Conservation (phyloP, 179 eudicot species). For the Spinacia oleracea region DNA sequence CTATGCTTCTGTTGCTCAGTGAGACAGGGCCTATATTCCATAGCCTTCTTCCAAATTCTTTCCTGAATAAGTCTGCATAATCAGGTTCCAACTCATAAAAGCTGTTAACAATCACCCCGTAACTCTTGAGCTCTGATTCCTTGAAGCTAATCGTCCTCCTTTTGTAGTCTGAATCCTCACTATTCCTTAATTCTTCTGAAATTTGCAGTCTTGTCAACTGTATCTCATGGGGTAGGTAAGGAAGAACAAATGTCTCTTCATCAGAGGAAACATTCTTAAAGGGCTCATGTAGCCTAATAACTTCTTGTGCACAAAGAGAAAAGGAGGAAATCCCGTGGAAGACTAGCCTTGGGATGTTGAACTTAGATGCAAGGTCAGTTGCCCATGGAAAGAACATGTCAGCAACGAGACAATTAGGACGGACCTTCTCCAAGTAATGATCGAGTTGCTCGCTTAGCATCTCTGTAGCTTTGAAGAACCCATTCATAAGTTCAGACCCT, state of each 20-base stretch:
- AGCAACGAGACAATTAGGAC: constrained; percentile 32
- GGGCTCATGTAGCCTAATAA: constrained; percentile 25
- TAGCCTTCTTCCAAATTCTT: constrained; percentile 28
- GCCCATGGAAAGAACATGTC: constrained; percentile 36
- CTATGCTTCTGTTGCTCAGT: constrained; percentile 26
- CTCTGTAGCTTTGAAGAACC: constrained; percentile 33
- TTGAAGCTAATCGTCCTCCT: neutral
- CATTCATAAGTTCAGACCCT: constrained; percentile 3
- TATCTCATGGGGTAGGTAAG: constrained; percentile 29
- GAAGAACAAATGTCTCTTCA: constrained; percentile 27
- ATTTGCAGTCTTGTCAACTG: constrained; percentile 28
- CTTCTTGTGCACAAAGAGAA: constrained; percentile 18
- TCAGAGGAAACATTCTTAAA: constrained; percentile 12
- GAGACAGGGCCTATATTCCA: constrained; percentile 57
- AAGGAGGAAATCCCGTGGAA: constrained; percentile 36
- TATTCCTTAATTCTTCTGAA: neutral
- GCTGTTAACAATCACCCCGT: constrained; percentile 43
- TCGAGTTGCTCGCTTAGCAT: constrained; percentile 35
- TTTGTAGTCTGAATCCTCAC: neutral
- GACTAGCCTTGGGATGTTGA: constrained; percentile 34
- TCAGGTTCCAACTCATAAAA: constrained; percentile 49
- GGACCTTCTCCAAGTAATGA: constrained; percentile 12
- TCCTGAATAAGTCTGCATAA: constrained; percentile 29
- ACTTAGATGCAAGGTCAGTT: constrained; percentile 24
- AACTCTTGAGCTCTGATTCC: constrained; percentile 26